A percentile compares a stretch with the other conserved stretches of the same genome.
phyloP scores from a whole-genome alignment of 805 yeast species.

The Myxozyma monticola region DNA sequence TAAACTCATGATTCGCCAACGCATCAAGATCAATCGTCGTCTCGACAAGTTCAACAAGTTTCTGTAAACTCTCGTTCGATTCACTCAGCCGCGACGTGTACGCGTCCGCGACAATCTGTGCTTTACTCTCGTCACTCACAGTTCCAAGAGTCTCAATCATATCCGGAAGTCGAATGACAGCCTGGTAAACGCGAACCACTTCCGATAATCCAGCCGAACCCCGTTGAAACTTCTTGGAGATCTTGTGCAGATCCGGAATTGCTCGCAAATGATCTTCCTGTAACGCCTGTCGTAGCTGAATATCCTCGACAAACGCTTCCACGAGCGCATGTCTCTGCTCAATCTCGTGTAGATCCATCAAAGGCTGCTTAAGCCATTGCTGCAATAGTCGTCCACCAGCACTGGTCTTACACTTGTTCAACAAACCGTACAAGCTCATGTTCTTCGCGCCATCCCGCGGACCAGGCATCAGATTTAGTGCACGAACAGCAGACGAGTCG shows the following conservation, averaged over 20 bases:
- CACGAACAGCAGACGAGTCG: conserved; percentile 86
- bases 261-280: conserved; percentile 65
- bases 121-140: conserved; percentile 41
- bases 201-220: conserved; percentile 73
- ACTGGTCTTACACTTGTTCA: conserved; percentile 83
- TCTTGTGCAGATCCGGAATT: conserved; percentile 80
- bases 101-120: conserved; percentile 45
- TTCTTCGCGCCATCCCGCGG: conserved; percentile 49
- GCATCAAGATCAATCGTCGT: conserved; percentile 87
- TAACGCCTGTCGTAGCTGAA: conserved; percentile 62
- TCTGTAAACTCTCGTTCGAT: conserved; percentile 53
- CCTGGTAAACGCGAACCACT: conserved; percentile 83
- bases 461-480: conserved; percentile 80
- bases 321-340: conserved; percentile 71
- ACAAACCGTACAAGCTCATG: conserved; percentile 72
- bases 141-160: conserved; percentile 54
- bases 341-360: conserved; percentile 63
- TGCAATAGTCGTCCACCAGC: conserved; percentile 87
- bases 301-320: conserved; percentile 67
- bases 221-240: conserved; percentile 64
- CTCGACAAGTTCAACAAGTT: conserved; percentile 83
- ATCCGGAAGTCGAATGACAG: conserved; percentile 69
- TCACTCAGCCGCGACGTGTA: conserved; percentile 63
- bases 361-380: conserved; percentile 96
- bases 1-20: conserved; percentile 76